Percentiles rank a stretch among this genome's conserved stretches.
Evolutionary conservation across 345 rosid species (phyloP).

Genomic region (Murraya paniculata): DNA sequence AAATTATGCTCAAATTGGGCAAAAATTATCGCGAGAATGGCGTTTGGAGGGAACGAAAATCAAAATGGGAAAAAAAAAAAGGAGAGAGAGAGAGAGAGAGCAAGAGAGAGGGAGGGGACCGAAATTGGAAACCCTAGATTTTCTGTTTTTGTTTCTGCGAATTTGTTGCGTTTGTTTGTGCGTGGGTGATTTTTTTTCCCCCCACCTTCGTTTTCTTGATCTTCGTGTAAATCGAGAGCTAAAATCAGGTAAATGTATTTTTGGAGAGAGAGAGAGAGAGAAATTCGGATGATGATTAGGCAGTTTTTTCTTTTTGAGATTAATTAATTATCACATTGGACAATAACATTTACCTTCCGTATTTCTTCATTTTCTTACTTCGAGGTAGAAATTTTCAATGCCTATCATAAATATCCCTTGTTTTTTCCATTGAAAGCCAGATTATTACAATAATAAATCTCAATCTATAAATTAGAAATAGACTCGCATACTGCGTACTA

Average conservation of each 20-base stretch:
- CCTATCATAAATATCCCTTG: no score
- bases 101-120: neutral
- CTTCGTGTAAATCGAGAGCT: neutral
- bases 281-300: neutral
- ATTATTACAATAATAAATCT: no score
- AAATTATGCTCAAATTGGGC: neutral
- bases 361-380: no score
- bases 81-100: neutral
- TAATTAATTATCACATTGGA: no score
- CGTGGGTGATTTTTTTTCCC: neutral
- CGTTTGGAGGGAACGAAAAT: conserved; percentile 35
- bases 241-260: conserved; percentile 10
- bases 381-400: no score
- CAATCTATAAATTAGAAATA: no score
- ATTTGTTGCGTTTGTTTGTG: neutral
- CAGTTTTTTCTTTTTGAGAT: neutral
- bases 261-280: neutral
- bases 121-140: conserved; percentile 28
- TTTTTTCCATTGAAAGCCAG: no score
- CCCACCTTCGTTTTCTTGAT: conserved; percentile 6
- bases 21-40: neutral
- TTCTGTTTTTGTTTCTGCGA: neutral
- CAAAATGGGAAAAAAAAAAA: neutral
- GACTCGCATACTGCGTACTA: no score
- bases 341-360: rapidly evolving